A percentile compares a stretch with the other conserved stretches of the same genome.
phyloP scores from a whole-genome alignment of 345 rosid species.

The Linum trigynum region DNA sequence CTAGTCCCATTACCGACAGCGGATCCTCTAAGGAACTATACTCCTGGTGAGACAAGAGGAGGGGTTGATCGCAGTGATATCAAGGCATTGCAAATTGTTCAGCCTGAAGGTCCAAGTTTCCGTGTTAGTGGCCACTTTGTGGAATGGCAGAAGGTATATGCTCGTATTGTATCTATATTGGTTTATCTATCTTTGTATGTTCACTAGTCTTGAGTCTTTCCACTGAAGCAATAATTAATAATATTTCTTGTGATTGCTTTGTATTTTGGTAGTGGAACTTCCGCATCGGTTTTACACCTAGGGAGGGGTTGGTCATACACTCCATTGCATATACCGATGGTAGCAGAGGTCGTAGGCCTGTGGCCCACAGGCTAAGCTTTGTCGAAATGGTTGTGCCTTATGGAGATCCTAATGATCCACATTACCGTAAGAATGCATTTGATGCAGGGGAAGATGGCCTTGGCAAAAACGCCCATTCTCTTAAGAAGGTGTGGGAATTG shows the following conservation, averaged over 20 bases:
- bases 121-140: conserved; percentile 71
- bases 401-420: conserved; percentile 95
- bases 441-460: conserved; percentile 98
- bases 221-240: conserved; percentile 3
- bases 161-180: neutral
- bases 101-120: conserved; percentile 94
- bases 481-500: conserved; percentile 50
- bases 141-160: conserved; percentile 81
- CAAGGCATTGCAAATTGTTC: conserved; percentile 71
- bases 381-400: conserved; percentile 97
- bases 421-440: conserved; percentile 87
- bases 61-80: conserved; percentile 93
- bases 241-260: conserved; percentile 17
- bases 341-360: conserved; percentile 80
- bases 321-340: conserved; percentile 90
- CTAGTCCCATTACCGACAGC: conserved; percentile 86
- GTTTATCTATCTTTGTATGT: conserved; percentile 3
- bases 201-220: conserved; percentile 4
- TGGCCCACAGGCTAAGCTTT: conserved; percentile 82
- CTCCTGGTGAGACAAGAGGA: conserved; percentile 79
- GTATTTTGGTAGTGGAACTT: conserved; percentile 67
- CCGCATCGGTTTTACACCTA: conserved; percentile 87
- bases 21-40: conserved; percentile 81
- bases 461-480: conserved; percentile 93
- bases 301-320: conserved; percentile 82